Conservation (phyloP, 306 rosid genomes). For the Hippophae rhamnoides region DNA sequence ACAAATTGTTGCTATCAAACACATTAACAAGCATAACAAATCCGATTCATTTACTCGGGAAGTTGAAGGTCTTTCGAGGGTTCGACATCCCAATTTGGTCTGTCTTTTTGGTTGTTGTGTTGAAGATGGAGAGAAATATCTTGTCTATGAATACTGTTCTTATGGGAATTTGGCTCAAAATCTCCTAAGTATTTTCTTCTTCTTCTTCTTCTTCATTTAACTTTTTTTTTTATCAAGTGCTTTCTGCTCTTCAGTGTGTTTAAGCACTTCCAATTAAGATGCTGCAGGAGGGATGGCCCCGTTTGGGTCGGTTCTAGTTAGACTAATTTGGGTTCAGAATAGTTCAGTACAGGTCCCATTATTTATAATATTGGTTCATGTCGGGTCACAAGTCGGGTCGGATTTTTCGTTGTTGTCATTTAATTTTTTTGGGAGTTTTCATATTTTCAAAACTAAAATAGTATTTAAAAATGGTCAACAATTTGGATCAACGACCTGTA, state of each 20-base stretch:
- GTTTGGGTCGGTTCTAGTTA: too few relatives aligned
- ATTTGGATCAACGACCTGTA: too few relatives aligned
- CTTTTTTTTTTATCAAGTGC: too few relatives aligned
- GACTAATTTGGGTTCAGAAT: too few relatives aligned
- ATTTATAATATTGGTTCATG: too few relatives aligned
- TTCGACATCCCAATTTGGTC: constrained; percentile 75
- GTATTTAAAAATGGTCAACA: too few relatives aligned
- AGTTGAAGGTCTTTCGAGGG: constrained; percentile 61
- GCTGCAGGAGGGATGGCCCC: too few relatives aligned
- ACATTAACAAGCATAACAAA: constrained; percentile 40
- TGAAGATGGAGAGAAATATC: constrained; percentile 52
- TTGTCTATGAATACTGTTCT: constrained; percentile 72
- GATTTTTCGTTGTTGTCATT: too few relatives aligned
- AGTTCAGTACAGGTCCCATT: too few relatives aligned
- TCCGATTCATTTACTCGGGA: constrained; percentile 59
- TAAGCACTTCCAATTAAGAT: background rate
- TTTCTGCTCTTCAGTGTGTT: too few relatives aligned
- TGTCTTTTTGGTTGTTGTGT: constrained; percentile 67
- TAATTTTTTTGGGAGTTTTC: too few relatives aligned
- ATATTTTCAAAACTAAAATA: too few relatives aligned
- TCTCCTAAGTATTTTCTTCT: constrained; percentile 45
- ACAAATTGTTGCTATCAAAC: constrained; percentile 74
- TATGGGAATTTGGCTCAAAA: constrained; percentile 74
- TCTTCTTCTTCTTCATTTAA: background rate
- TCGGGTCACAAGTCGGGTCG: background rate